Evolutionary conservation across 768 basidiomycete genomes (phyloP), one percentile per base, ranked within the genome.

Genomic region (Neoboletus subvelutipes): DNA sequence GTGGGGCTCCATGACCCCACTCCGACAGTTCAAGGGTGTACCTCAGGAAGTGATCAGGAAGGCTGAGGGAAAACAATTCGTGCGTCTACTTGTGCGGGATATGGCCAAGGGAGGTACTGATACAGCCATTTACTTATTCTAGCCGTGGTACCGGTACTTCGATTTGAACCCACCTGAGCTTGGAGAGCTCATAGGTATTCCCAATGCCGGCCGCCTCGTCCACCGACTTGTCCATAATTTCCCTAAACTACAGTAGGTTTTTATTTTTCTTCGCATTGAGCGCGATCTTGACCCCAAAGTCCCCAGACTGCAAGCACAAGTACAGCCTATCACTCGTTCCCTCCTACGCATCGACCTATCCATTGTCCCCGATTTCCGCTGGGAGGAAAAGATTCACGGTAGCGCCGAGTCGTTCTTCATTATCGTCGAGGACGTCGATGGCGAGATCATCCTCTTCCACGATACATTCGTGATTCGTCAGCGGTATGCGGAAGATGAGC

Each of bases 1-100:
- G 90, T 98, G 96, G 96, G 86, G 87, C 34, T 94, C 94, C 0
- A 98, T 98, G 95, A 94, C 95, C 0, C 95, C 96, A 9, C 80
- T 98, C 37, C 83, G 97, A 37, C 97, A 99, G 70, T 98, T 98
- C 80, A 93, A 88, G 71, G 88, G 89, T 62, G 87, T 96, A 0
- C 95, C 94, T 0, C 71, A 80, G 20, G 92, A 96, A 46, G 86
- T 96, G 34, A 77, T 95, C 47, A 77, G 90, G 28, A 94, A 95
- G 67, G 94, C 95, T 0, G 96, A 98, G 72, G 88, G 92, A 17
- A 98, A 98, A 71, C 96, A 98, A 81, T 98, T 98, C 79, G 90
- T 92, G 66, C 67, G 86, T 80, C 46, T 34, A 20, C 15, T 17
- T 42, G 13, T 56, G 24, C 15, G 2, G 4, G 41, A 22, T 50